Conservation (phyloP, 2,329 filamentous ascomycete species). For the Botryosphaeria agaves region DNA sequence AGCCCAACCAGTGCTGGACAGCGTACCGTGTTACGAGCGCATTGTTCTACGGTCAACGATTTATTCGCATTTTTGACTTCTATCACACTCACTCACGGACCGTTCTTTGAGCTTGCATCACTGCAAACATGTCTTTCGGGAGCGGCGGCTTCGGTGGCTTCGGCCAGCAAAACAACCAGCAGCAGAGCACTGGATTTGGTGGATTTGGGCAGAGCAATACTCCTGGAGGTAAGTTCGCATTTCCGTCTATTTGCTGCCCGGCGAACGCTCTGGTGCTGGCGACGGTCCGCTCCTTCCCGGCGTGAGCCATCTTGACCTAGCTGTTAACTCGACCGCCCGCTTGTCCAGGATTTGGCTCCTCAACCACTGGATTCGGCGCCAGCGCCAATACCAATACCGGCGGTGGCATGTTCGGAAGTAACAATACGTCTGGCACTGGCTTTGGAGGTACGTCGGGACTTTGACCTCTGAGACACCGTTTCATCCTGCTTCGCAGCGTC, state of each 20-base stretch:
- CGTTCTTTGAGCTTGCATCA: no score
- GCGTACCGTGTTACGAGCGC: no score
- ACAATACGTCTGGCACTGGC: slow-evolving; percentile 1
- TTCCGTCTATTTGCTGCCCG: slow-evolving; percentile 3
- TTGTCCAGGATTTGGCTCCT: slow-evolving; percentile 6
- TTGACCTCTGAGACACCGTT: not conserved
- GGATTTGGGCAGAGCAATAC: slow-evolving; percentile 26
- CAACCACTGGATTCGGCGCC: slow-evolving; percentile 3
- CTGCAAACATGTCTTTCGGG: slow-evolving; percentile 3
- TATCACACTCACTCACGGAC: no score
- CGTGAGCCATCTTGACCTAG: slow-evolving; percentile 1
- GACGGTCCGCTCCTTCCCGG: slow-evolving; percentile 3
- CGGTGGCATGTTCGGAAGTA: slow-evolving; percentile 8
- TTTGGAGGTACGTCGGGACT: slow-evolving; percentile 1
- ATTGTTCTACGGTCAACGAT: no score
- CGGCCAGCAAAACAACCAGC: slow-evolving; percentile 8
- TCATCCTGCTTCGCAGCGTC: not conserved
- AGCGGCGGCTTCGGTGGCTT: slow-evolving; percentile 1
- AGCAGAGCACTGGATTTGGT: slow-evolving; percentile 31
- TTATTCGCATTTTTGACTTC: no score
- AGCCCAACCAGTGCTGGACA: no score
- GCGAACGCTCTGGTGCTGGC: slow-evolving; percentile 3
- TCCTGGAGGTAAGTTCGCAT: slow-evolving; percentile 33
- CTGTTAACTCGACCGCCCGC: not conserved
- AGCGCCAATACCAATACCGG: slow-evolving; percentile 5